Base-by-base conservation (phyloP, 805 yeast genomes). In the Kodamaea leandrae region DNA sequence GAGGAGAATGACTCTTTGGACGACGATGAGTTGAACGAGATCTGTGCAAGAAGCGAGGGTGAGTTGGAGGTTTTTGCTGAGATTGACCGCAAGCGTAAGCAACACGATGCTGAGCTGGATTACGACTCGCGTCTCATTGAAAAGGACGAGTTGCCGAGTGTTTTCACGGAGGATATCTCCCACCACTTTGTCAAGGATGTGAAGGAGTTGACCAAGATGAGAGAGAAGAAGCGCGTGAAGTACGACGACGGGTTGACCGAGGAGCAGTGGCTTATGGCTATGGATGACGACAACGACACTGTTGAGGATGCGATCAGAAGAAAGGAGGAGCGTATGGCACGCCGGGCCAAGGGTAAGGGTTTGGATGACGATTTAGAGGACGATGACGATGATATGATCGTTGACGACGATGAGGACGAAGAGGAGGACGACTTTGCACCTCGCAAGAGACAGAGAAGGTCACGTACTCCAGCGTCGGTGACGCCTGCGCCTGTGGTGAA, bases 21-120 rank as follows among this genome's bases (percentile, higher is more conserved):
- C 49, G 86, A 80, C 47, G 84, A 79, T 18, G 91, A 83, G 51
- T 64, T 85, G 56, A 83, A 85, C 54, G 86, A 81, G 40, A 74
- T 82, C 35, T 70, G 85, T 45, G 86, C 89, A 2, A 74, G 91
- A 61, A 66, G 70, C 43, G 90, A 82, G 12, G 77, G 66, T 1
- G 93, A 84, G 51, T 70, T 72, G 47, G 61, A 49, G 6, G 42
- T 80, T 19, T 84, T 84, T 56, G 70, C 68, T 34, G 54, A 76
- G 51, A 71, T 83, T 64, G 93, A 85, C 58, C 64, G 64, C 32
- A 83, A 83, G 43, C 68, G 88, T 57, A 57, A 54, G 17, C 56
- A 58, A 7, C 49, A 53, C n/a, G 61, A 55, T 32, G 57, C 55
- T 2, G 44, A 45, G 8, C 34, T 23, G 32, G 53, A 53, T 2